A percentile compares a stretch with the other conserved stretches of the same genome.
phyloP scores from a whole-genome alignment of 2,329 filamentous ascomycete species.

The Clarireedia hainanense region DNA sequence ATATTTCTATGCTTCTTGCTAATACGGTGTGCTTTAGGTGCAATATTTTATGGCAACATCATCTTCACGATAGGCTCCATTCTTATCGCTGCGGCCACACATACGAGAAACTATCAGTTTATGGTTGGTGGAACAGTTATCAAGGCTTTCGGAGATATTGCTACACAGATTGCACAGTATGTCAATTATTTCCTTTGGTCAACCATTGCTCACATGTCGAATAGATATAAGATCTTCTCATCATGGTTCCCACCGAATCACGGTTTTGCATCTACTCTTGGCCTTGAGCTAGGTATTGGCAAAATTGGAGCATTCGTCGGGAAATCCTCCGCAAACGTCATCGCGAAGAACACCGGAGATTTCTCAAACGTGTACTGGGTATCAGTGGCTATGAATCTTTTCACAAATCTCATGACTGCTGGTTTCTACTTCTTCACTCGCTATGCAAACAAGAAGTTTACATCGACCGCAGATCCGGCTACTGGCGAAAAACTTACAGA shows the following conservation, averaged over 20 bases:
- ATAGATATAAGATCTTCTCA: conserved; percentile 52
- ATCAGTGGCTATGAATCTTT: conserved; percentile 55
- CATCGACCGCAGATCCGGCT: conserved; percentile 37
- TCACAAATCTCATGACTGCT: conserved; percentile 47
- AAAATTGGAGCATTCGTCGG: conserved; percentile 55
- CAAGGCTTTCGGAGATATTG: conserved; percentile 43
- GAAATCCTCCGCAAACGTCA: conserved; percentile 47
- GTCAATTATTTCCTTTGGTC: not conserved
- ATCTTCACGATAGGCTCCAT: conserved; percentile 51
- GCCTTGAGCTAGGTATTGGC: conserved; percentile 51
- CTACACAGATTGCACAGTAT: conserved; percentile 51
- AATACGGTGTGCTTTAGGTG: not conserved
- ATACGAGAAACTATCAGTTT: conserved; percentile 47
- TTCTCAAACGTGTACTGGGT: conserved; percentile 58
- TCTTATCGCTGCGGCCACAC: conserved; percentile 49
- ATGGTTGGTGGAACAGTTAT: conserved; percentile 52
- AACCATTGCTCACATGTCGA: not conserved
- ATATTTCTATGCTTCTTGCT: no score
- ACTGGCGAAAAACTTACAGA: conserved; percentile 53
- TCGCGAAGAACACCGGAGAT: conserved; percentile 41
- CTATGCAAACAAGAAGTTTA: conserved; percentile 27
- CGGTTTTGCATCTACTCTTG: conserved; percentile 54
- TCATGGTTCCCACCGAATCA: conserved; percentile 56
- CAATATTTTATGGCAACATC: conserved; percentile 54
- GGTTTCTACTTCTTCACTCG: conserved; percentile 49